Percentiles rank a stretch among this genome's conserved stretches.
Conservation (phyloP, 73 alveolate species). For the Tetrahymena malaccensis region DNA sequence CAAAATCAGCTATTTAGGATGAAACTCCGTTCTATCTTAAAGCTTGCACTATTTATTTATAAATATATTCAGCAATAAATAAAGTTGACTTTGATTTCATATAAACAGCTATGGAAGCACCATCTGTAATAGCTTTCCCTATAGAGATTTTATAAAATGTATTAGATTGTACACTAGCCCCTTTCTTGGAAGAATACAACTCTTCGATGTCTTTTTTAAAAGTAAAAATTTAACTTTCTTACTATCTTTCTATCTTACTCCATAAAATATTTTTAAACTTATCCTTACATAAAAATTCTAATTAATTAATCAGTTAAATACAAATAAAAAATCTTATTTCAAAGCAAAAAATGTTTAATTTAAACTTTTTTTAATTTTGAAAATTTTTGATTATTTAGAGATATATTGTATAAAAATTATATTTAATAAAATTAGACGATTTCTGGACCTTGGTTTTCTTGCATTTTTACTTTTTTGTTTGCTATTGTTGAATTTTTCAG, state of each 20-base stretch:
- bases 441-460: background rate
- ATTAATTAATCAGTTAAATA: too few species aligned
- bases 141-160: background rate
- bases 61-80: background rate
- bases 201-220: background rate
- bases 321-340: too few species aligned
- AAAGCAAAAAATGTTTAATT: too few species aligned
- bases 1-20: background rate
- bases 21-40: background rate
- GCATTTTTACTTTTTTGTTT: background rate
- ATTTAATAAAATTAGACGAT: background rate
- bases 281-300: too few species aligned
- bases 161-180: background rate
- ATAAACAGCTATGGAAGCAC: background rate
- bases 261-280: too few species aligned
- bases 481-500: background rate
- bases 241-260: too few species aligned
- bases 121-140: background rate
- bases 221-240: background rate
- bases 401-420: background rate
- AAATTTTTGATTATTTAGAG: too few species aligned
- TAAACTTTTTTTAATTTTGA: too few species aligned
- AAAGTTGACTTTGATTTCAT: background rate
- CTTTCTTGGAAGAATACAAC: background rate
- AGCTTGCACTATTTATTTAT: background rate